These are phyloP conservation scores for Parasitella parasitica DNA, from an alignment of 371 early-diverging fungal genomes.

Conservation along the genomic window DNA sequence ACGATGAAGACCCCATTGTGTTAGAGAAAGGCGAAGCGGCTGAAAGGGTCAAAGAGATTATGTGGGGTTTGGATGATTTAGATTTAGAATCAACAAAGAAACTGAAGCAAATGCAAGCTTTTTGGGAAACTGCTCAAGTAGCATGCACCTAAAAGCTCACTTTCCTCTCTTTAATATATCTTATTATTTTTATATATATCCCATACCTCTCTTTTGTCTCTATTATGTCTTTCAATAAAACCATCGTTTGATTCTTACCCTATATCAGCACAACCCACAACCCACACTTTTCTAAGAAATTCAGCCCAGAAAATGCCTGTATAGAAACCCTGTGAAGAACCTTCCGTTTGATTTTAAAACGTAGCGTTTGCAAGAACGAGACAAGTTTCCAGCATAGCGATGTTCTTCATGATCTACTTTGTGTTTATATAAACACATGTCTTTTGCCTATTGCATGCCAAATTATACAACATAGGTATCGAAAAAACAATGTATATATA, in stretches of 20 bases:
- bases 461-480: no score
- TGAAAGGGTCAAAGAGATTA: constrained; percentile 49
- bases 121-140: constrained; percentile 37
- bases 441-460: no score
- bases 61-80: constrained; percentile 57
- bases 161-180: neutral
- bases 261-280: no score
- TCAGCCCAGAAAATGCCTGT: no score
- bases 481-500: no score
- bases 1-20: constrained; percentile 51
- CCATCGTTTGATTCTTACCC: neutral
- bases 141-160: constrained; percentile 5
- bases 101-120: constrained; percentile 43
- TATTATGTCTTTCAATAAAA: constrained; percentile 3
- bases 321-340: no score
- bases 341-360: neutral
- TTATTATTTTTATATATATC: neutral
- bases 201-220: neutral
- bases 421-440: neutral
- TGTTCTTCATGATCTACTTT: no score
- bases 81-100: constrained; percentile 41
- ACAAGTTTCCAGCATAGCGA: neutral
- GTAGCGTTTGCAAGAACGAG: neutral
- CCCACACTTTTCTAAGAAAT: no score
- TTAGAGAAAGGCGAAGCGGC: constrained; percentile 53